Percentiles rank a stretch among this genome's conserved stretches.
These are phyloP conservation scores for Setaria italica DNA, from an alignment of 202 grass and related monocot species.

Conservation along the genomic window DNA sequence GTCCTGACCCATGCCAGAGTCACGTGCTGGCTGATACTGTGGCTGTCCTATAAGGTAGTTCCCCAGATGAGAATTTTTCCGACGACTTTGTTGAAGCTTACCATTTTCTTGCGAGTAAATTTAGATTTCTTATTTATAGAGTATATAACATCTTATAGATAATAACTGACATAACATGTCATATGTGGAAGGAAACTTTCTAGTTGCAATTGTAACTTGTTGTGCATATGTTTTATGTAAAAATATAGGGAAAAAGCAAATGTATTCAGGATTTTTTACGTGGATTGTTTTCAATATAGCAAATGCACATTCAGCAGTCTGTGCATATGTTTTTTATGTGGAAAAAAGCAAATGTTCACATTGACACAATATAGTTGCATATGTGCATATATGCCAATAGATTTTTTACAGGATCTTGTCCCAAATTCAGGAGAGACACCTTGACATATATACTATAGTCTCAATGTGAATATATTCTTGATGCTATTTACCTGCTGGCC, in stretches of 20 bases:
- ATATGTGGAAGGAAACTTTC: not conserved
- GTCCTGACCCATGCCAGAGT: conserved; percentile 18
- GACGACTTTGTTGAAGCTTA: conserved; percentile 6
- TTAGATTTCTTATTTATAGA: not conserved
- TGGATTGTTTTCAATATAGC: too few relatives aligned
- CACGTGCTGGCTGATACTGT: conserved; percentile 18
- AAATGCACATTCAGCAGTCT: not conserved
- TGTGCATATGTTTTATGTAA: conserved; percentile 32
- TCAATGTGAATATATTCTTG: not conserved
- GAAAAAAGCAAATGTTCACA: not conserved
- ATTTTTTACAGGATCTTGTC: conserved; percentile 10
- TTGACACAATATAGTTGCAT: too few relatives aligned
- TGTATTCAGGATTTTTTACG: not conserved
- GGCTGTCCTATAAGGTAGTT: conserved; percentile 9
- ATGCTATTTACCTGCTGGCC: not conserved
- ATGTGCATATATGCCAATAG: not conserved
- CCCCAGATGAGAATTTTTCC: conserved; percentile 18
- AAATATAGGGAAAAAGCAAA: conserved; percentile 23
- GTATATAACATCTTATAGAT: not conserved
- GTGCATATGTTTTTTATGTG: conserved; percentile 13
- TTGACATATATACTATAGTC: not conserved
- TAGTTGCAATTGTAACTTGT: not conserved
- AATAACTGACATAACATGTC: too few relatives aligned
- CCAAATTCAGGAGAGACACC: not conserved
- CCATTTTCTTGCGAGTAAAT: not conserved